These are phyloP conservation scores for Podosphaera xanthii DNA, from an alignment of 2,329 filamentous ascomycete genomes.

Conservation along the genomic window DNA sequence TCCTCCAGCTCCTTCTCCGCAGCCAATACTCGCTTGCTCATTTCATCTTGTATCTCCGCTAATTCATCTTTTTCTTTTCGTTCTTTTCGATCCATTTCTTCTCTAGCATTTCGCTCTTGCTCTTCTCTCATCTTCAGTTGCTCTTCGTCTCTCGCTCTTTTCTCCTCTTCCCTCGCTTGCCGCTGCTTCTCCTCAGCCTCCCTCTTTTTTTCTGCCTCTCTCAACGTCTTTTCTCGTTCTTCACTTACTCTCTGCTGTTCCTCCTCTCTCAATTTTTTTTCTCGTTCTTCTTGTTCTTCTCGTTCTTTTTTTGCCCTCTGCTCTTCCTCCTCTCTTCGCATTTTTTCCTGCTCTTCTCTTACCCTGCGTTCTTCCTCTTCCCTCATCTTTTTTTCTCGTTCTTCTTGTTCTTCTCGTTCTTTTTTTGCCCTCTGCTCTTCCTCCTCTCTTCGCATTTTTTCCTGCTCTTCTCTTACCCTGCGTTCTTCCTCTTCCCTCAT, in stretches of 20 bases:
- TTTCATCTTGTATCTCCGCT: neutral
- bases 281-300: neutral
- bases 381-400: neutral
- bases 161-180: neutral
- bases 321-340: neutral
- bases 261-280: neutral
- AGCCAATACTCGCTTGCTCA: neutral
- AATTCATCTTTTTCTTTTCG: neutral
- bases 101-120: neutral
- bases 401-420: neutral
- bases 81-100: neutral
- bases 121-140: neutral
- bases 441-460: neutral
- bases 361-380: neutral
- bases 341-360: neutral
- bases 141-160: neutral
- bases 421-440: neutral
- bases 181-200: neutral
- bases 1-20: neutral
- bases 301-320: neutral
- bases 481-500: neutral
- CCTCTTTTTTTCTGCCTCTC: neutral
- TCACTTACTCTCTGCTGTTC: neutral
- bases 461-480: neutral
- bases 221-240: neutral